Evolutionary conservation across 495 filamentous ascomycete species (phyloP).

Genomic region (Aspergillus conjunctus): DNA sequence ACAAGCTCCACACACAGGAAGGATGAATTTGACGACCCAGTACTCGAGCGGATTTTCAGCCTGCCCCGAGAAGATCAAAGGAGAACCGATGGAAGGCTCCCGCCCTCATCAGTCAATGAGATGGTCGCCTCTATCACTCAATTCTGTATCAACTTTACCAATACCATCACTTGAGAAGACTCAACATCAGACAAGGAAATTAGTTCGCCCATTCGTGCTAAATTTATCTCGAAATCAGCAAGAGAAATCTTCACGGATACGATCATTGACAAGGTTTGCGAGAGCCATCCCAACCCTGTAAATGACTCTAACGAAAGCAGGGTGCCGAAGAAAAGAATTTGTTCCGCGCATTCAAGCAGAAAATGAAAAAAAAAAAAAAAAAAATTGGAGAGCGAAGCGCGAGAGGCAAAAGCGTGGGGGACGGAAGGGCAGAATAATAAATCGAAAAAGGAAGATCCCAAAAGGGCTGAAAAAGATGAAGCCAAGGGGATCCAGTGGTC

Average conservation of each 20-base stretch:
- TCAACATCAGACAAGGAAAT: neutral
- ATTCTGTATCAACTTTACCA: constrained; percentile 36
- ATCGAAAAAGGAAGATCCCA: neutral
- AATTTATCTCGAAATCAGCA: neutral
- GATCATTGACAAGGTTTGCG: constrained; percentile 4
- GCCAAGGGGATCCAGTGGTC: too few species aligned
- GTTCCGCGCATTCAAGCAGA: neutral
- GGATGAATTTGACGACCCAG: constrained; percentile 37
- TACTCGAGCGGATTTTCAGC: constrained; percentile 9
- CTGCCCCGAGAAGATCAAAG: neutral
- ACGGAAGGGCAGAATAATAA: neutral
- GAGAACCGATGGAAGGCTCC: neutral
- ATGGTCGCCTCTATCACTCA: constrained; percentile 54
- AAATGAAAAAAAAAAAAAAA: neutral
- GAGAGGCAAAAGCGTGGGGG: neutral
- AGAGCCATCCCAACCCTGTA: neutral
- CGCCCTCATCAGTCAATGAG: constrained; percentile 39
- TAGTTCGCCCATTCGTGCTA: neutral
- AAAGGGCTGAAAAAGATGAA: neutral
- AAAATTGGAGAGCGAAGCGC: neutral
- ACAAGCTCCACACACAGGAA: constrained; percentile 46
- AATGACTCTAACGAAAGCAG: neutral
- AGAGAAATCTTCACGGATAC: neutral
- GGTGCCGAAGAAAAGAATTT: neutral
- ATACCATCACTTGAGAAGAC: constrained; percentile 17